phyloP scores from a whole-genome alignment of 2,329 filamentous ascomycete genomes.

The Domatiomyces globalis region DNA sequence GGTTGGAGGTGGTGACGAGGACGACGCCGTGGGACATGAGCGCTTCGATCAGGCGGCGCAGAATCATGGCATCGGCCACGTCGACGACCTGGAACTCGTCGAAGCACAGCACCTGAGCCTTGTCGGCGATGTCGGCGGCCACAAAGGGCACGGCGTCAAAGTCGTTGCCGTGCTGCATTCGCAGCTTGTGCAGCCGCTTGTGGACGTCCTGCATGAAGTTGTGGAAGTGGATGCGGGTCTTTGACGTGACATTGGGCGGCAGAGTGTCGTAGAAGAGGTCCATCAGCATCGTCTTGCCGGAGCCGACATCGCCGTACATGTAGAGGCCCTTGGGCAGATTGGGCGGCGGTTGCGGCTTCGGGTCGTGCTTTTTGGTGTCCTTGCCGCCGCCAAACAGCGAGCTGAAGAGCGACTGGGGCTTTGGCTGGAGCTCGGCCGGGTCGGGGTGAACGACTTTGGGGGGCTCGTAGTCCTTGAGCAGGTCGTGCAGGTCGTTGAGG shows the following conservation, averaged over 20 bases:
- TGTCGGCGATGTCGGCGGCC: constrained; percentile 81
- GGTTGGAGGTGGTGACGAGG: constrained; percentile 86
- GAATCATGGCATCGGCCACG: constrained; percentile 96
- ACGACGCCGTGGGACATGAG: constrained; percentile 97
- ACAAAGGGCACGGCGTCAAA: constrained; percentile 84
- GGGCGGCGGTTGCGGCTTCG: constrained; percentile 42
- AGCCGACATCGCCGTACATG: constrained; percentile 90
- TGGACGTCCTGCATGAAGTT: constrained; percentile 99
- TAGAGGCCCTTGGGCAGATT: constrained; percentile 78
- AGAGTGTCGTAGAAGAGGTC: constrained; percentile 93
- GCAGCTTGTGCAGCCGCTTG: constrained; percentile 75
- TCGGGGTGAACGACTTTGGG: constrained; percentile 63
- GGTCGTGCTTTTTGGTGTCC: constrained; percentile 31
- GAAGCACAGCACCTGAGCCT: constrained; percentile 80
- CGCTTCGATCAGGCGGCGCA: constrained; percentile 69
- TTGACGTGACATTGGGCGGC: constrained; percentile 61
- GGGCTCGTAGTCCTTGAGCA: constrained; percentile 58
- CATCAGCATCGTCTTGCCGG: constrained; percentile 99
- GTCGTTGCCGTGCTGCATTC: constrained; percentile 76
- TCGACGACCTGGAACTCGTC: constrained; percentile 99
- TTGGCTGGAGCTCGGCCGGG: constrained; percentile 51
- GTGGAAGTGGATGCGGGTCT: constrained; percentile 94
- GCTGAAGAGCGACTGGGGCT: constrained; percentile 39
- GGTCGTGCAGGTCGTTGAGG: constrained; percentile 77
- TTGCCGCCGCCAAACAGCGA: constrained; percentile 33